Percentiles rank a stretch among this genome's conserved stretches.
Evolutionary conservation across 2,329 filamentous ascomycete species (phyloP).

Genomic region (Stachybotrys elegans): DNA sequence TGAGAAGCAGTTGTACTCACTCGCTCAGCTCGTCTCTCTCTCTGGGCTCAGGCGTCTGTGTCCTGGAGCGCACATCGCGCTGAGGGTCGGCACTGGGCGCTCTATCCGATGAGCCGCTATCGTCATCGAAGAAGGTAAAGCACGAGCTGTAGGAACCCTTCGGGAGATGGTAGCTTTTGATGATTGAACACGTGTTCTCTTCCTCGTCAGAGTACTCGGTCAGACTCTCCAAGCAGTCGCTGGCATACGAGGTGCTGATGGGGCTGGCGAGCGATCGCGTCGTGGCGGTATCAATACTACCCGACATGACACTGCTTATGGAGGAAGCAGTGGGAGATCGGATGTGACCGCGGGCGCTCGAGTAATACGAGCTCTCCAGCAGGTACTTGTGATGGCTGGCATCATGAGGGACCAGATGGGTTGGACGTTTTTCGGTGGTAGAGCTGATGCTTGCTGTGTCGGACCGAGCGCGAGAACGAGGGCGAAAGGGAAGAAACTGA

Average conservation of each 20-base stretch:
- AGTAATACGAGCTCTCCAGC: conserved; percentile 25
- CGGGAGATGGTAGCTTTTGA: conserved; percentile 26
- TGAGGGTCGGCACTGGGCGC: too few relatives aligned
- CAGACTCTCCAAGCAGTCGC: conserved; percentile 26
- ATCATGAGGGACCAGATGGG: conserved; percentile 4
- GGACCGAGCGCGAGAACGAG: background rate
- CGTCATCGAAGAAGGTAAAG: conserved; percentile 32
- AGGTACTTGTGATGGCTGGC: conserved; percentile 15
- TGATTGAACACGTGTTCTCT: conserved; percentile 17
- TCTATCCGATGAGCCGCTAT: too few relatives aligned
- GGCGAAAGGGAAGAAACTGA: background rate
- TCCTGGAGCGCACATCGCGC: too few relatives aligned
- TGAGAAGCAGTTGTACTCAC: background rate
- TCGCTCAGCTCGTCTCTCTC: background rate
- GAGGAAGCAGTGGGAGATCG: conserved; percentile 32
- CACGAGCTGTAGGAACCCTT: conserved; percentile 28
- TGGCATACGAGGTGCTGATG: conserved; percentile 29
- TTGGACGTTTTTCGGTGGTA: background rate
- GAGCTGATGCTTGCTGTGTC: background rate
- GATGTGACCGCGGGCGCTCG: conserved; percentile 19
- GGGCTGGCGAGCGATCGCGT: conserved; percentile 31
- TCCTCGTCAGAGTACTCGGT: conserved; percentile 17
- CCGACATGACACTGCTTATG: conserved; percentile 31
- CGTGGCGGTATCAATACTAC: conserved; percentile 32
- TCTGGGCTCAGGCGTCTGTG: too few relatives aligned